Conservation (phyloP, 2,329 filamentous ascomycete genomes). For the Stachybotrys chlorohalonatus region DNA sequence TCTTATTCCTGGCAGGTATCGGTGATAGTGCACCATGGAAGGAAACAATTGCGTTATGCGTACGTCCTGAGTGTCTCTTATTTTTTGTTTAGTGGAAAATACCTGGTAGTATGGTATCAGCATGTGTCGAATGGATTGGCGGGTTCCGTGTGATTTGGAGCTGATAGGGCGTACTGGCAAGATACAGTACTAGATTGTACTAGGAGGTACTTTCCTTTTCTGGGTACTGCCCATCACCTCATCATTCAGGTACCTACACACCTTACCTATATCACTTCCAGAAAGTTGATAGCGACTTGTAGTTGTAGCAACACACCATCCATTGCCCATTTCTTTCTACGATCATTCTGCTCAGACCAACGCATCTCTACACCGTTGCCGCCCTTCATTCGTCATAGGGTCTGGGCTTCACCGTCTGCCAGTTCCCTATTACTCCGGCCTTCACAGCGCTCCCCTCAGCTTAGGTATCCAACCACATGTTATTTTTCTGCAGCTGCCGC, state of each 20-base stretch:
- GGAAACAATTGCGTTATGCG: too few species aligned
- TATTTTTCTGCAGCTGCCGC: slow-evolving; percentile 44
- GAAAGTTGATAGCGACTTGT: neutral
- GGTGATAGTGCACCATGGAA: too few species aligned
- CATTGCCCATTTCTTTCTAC: neutral
- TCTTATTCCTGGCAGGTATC: too few species aligned
- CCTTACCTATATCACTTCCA: neutral
- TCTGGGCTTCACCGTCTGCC: neutral
- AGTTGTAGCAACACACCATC: neutral
- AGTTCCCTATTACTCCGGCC: slow-evolving; percentile 6
- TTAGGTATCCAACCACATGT: slow-evolving; percentile 40
- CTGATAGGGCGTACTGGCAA: neutral
- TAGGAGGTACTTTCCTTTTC: neutral
- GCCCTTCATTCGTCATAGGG: neutral
- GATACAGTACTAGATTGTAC: neutral
- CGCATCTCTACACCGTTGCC: neutral
- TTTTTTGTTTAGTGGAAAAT: neutral
- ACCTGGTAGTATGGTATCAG: neutral
- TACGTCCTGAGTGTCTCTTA: neutral
- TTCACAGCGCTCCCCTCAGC: slow-evolving; percentile 10
- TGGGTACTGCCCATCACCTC: neutral
- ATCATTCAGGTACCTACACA: neutral
- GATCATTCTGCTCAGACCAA: neutral
- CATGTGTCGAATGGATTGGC: too few species aligned
- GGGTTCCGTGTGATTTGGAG: neutral